phyloP scores from a whole-genome alignment of 371 early-diverging fungal species.

The Lichtheimia hyalospora region DNA sequence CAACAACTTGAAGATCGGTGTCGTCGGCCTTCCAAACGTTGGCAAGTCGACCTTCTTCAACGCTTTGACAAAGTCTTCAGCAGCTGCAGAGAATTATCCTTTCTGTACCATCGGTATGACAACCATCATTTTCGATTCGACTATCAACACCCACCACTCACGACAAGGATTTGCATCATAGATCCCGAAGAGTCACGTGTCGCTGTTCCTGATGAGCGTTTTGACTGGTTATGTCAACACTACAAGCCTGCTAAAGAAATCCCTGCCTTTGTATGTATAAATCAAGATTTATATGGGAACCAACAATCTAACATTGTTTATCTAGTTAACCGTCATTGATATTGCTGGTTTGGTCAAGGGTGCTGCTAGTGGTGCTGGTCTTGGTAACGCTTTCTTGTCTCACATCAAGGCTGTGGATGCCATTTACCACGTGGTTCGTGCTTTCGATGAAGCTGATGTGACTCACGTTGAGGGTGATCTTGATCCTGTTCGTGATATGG shows the following conservation, averaged over 20 bases:
- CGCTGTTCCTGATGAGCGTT: slow-evolving; percentile 92
- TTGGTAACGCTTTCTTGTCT: slow-evolving; percentile 98
- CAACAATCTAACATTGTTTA: not conserved
- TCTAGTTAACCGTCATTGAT: slow-evolving; percentile 91
- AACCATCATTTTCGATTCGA: no score
- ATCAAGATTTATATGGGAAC: no score
- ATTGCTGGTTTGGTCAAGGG: slow-evolving; percentile 99
- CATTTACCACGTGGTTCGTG: slow-evolving; percentile 97
- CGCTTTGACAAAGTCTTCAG: slow-evolving; percentile 85
- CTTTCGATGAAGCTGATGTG: slow-evolving; percentile 85
- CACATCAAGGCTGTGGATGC: slow-evolving; percentile 98
- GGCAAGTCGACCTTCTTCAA: slow-evolving; percentile 99
- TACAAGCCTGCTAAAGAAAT: slow-evolving; percentile 70
- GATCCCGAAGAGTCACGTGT: slow-evolving; percentile 96
- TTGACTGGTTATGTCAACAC: slow-evolving; percentile 81
- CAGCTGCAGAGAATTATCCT: slow-evolving; percentile 90
- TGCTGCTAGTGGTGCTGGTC: slow-evolving; percentile 88
- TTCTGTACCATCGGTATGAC: slow-evolving; percentile 76
- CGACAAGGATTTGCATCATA: slow-evolving; percentile 20
- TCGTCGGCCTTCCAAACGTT: slow-evolving; percentile 98
- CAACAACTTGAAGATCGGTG: slow-evolving; percentile 96
- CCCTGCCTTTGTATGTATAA: slow-evolving; percentile 64
- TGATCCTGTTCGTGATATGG: slow-evolving; percentile 94
- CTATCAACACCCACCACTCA: not conserved
- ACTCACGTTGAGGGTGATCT: slow-evolving; percentile 96